Percentiles rank a stretch among this genome's conserved stretches.
Evolutionary conservation across 768 basidiomycete genomes (phyloP).

Genomic region (Cystobasidium tubakii): DNA sequence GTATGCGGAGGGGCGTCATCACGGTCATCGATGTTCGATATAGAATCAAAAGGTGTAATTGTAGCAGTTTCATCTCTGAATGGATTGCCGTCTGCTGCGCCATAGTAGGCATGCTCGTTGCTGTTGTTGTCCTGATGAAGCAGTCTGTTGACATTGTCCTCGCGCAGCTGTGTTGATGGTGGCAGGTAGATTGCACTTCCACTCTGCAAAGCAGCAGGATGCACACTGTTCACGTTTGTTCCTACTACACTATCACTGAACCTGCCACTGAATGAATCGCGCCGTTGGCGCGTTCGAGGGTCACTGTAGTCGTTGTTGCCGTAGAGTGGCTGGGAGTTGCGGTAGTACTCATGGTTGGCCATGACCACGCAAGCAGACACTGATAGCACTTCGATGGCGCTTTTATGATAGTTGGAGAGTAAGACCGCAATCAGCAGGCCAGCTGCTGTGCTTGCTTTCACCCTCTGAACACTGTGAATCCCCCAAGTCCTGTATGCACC

Average conservation of each 20-base stretch:
- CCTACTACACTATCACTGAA: neutral
- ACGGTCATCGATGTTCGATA: slow-evolving; percentile 17
- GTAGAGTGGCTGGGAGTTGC: neutral
- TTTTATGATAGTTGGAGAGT: neutral
- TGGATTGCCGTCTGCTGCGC: neutral
- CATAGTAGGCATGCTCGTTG: neutral
- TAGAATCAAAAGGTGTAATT: slow-evolving; percentile 16
- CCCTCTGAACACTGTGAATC: too few species aligned
- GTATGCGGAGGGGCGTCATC: neutral
- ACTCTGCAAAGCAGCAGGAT: slow-evolving; percentile 13
- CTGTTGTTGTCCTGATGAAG: neutral
- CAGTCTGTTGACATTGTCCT: neutral
- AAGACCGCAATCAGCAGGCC: neutral
- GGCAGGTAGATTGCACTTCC: slow-evolving; percentile 1
- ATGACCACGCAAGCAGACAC: too few species aligned
- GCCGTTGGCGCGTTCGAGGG: neutral
- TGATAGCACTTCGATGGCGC: too few species aligned
- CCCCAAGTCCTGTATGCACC: too few species aligned
- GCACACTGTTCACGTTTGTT: neutral
- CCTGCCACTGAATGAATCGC: neutral
- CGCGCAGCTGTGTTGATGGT: neutral
- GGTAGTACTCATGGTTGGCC: too few species aligned
- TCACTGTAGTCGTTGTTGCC: neutral
- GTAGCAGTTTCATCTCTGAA: neutral
- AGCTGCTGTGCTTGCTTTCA: neutral